Percentiles rank a stretch among this genome's conserved stretches.
Conservation (phyloP, 2,329 filamentous ascomycete species). For the Pseudogymnoascus sp. region DNA sequence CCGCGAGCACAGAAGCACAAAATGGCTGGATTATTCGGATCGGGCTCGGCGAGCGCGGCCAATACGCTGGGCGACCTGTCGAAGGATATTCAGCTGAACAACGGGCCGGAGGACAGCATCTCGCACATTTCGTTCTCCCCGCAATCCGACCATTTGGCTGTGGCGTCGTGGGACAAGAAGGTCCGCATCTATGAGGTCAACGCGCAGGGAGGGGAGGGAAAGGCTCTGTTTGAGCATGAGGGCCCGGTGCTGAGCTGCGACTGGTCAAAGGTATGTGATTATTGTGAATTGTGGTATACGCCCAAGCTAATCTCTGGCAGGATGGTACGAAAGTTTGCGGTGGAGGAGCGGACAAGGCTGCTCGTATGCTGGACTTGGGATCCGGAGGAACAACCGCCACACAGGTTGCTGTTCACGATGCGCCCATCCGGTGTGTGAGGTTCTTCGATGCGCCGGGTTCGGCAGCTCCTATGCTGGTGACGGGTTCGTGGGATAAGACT, state of each 20-base stretch:
- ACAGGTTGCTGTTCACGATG: constrained; percentile 78
- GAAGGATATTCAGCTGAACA: constrained; percentile 72
- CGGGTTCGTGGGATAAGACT: constrained; percentile 87
- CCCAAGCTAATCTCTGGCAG: constrained; percentile 38
- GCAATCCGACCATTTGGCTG: constrained; percentile 71
- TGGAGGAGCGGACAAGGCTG: constrained; percentile 82
- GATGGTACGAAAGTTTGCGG: constrained; percentile 86
- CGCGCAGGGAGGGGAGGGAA: constrained; percentile 67
- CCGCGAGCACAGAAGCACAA: constrained; percentile 18
- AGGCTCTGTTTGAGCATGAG: constrained; percentile 78
- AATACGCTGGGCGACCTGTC: constrained; percentile 85
- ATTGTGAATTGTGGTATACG: not conserved
- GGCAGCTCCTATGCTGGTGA: constrained; percentile 73
- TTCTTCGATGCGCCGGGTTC: constrained; percentile 63
- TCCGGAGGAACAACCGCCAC: constrained; percentile 51
- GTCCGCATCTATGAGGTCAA: constrained; percentile 94
- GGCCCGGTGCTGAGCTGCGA: constrained; percentile 76
- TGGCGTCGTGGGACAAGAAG: constrained; percentile 95
- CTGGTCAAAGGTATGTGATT: constrained; percentile 70
- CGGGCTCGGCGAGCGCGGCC: constrained; percentile 39
- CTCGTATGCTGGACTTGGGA: constrained; percentile 77
- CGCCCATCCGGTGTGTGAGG: constrained; percentile 68
- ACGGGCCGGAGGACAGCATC: constrained; percentile 81
- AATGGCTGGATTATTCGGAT: constrained; percentile 60
- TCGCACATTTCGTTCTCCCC: constrained; percentile 80